A percentile compares a stretch with the other conserved stretches of the same genome.
Conservation (phyloP, 495 filamentous ascomycete species). For the Hypoxylon lienhwacheense region DNA sequence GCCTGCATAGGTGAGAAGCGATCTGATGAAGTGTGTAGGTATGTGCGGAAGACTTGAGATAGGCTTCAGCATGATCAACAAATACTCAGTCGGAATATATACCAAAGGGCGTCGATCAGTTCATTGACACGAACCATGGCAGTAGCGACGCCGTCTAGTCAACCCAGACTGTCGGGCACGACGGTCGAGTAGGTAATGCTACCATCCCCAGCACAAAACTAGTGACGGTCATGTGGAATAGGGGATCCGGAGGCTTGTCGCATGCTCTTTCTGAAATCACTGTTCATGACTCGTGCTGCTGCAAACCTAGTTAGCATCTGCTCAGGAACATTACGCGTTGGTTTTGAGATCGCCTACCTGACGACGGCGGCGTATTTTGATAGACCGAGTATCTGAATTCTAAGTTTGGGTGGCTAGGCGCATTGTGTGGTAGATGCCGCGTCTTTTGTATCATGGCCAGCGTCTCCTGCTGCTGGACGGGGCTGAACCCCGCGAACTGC, state of each 20-base stretch:
- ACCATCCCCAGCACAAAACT: neutral
- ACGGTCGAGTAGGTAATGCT: neutral
- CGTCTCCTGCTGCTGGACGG: conserved; percentile 33
- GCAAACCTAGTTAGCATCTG: conserved; percentile 11
- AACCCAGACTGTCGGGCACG: too few species aligned
- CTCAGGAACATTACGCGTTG: neutral
- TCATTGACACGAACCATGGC: too few species aligned
- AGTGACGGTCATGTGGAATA: conserved; percentile 14
- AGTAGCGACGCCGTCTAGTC: too few species aligned
- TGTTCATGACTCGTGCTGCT: conserved; percentile 21
- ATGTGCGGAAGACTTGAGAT: too few species aligned
- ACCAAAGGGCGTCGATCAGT: too few species aligned
- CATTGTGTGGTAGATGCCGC: conserved; percentile 12
- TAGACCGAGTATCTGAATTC: conserved; percentile 22
- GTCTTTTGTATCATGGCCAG: conserved; percentile 35
- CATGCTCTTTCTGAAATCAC: conserved; percentile 23
- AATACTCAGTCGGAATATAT: too few species aligned
- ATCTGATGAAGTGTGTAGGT: too few species aligned
- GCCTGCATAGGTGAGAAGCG: too few species aligned
- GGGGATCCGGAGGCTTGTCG: conserved; percentile 25
- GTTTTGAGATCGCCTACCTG: conserved; percentile 27
- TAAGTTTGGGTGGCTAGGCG: conserved; percentile 11
- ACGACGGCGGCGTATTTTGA: conserved; percentile 25
- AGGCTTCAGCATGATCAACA: too few species aligned
- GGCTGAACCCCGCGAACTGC: conserved; percentile 27